These are phyloP conservation scores for Cymbidium sinense DNA, from an alignment of 106 monocot species.

Conservation along the genomic window DNA sequence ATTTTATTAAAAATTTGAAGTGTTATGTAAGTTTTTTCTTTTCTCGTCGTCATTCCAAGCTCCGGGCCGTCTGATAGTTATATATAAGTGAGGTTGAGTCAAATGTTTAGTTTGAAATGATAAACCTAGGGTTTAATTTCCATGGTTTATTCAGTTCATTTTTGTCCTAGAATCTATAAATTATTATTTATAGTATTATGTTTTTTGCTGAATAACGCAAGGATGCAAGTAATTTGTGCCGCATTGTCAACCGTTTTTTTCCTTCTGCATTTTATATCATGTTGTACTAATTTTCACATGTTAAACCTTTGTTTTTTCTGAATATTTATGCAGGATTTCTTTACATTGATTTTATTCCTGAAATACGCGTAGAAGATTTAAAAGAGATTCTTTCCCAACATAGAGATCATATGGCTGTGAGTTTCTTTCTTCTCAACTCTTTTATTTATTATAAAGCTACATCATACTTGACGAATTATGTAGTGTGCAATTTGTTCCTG, in stretches of 20 bases:
- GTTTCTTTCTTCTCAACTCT: constrained; percentile 9
- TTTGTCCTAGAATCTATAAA: no score
- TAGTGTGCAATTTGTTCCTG: background rate
- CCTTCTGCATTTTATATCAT: background rate
- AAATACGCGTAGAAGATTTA: constrained; percentile 75
- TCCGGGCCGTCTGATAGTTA: no score
- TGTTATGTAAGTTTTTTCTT: no score
- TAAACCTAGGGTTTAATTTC: no score
- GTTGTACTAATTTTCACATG: background rate
- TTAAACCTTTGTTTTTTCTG: background rate
- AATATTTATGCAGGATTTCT: constrained; percentile 48
- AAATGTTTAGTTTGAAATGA: no score
- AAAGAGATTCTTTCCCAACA: constrained; percentile 51
- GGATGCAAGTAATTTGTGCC: background rate
- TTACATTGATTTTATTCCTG: constrained; percentile 76
- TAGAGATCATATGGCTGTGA: constrained; percentile 57
- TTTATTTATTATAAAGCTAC: background rate
- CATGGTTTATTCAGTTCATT: no score
- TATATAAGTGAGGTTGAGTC: no score
- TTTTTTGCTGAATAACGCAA: no score
- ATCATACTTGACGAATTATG: background rate
- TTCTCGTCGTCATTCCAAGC: no score
- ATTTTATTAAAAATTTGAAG: no score
- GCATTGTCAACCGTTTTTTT: background rate
- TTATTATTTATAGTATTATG: no score